Base-by-base conservation (phyloP, 108 stramenopile species). In the Licmophora abbreviata region DNA sequence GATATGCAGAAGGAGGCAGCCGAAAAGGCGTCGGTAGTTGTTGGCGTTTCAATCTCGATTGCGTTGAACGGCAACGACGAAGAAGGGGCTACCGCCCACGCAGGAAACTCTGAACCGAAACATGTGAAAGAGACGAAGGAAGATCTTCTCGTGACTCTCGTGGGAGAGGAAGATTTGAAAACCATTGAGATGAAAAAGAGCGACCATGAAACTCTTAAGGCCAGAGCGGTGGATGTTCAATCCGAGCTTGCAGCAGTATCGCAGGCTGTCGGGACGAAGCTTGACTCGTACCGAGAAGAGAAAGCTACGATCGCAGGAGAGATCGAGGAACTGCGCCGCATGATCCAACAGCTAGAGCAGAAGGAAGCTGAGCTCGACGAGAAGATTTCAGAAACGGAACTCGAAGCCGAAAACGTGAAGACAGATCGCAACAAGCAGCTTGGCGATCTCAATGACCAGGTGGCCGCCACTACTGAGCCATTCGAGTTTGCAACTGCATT, bases 81-180 rank as follows among this genome's bases (percentile, higher is more conserved):
- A n/a, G n/a, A n/a, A n/a, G n/a, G n/a, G n/a, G n/a, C n/a, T n/a
- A n/a, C n/a, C n/a, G n/a, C n/a, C n/a, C n/a, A n/a, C n/a, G n/a
- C n/a, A n/a, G n/a, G n/a, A n/a, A n/a, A n/a, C n/a, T n/a, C n/a
- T n/a, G n/a, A n/a, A n/a, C n/a, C n/a, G n/a, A n/a, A n/a, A n/a
- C n/a, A n/a, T n/a, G n/a, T n/a, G n/a, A n/a, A n/a, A n/a, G n/a
- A n/a, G n/a, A n/a, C n/a, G n/a, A n/a, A n/a, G n/a, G n/a, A 64
- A 43, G 38, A 58, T 12, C 57, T 58, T 44, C 21, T 64, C 25
- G n/a, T 56, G 18, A 53, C 56, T 12, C 20, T 59, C 10, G 52
- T 71, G 5, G 54, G 48, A 15, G 47, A 51, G 9, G 46, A 46
- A 33, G 47, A 51, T 14, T 58, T 53, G 18, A 47, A 40, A 7